Conservation (phyloP, 441 rosid species). For the Eutrema salsugineum region DNA sequence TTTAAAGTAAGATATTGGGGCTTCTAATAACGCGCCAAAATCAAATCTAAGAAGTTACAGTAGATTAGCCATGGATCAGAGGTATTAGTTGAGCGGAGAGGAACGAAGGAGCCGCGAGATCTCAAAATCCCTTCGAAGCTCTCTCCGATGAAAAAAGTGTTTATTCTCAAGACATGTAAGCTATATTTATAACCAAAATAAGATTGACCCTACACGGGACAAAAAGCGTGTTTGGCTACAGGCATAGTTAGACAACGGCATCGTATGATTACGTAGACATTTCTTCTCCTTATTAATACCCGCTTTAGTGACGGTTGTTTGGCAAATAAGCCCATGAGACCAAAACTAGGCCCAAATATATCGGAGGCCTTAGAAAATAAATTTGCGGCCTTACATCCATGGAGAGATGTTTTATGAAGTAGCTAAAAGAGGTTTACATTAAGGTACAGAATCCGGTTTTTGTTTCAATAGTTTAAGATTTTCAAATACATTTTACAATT, state of each 20-base stretch:
- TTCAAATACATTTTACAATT: neutral
- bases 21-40: constrained; percentile 20
- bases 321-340: neutral
- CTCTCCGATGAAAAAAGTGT: constrained; percentile 21
- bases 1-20: neutral
- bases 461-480: neutral
- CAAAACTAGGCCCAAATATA: neutral
- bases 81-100: neutral
- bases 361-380: neutral
- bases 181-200: constrained; percentile 18
- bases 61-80: neutral
- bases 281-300: neutral
- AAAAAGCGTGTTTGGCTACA: constrained; percentile 24
- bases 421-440: neutral
- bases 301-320: neutral
- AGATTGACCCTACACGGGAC: constrained; percentile 10
- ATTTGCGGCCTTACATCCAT: neutral
- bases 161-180: neutral
- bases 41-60: constrained; percentile 12
- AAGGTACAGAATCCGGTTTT: neutral
- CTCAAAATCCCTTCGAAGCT: constrained; percentile 7
- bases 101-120: constrained; percentile 16
- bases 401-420: neutral
- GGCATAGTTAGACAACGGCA: neutral
- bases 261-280: neutral